phyloP scores from a whole-genome alignment of 768 basidiomycete species.

The Boletus barrowsii region DNA sequence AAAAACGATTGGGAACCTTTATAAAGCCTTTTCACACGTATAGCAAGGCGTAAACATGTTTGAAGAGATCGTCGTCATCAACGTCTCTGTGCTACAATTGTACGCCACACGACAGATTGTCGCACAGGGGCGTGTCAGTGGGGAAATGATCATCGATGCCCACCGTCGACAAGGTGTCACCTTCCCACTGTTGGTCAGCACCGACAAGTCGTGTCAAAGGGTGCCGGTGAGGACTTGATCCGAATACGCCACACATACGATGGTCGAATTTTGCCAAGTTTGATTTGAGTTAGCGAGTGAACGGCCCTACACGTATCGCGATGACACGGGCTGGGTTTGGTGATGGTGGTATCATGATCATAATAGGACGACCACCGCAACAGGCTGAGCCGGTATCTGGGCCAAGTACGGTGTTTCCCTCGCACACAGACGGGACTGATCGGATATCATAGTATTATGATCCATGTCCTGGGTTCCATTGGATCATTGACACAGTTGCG shows the following conservation, averaged over 20 bases:
- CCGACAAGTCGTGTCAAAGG: background rate
- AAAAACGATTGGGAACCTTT: background rate
- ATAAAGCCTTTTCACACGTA: background rate
- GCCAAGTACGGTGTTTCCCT: too few relatives aligned
- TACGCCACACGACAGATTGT: conserved; percentile 12
- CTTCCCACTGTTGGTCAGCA: too few relatives aligned
- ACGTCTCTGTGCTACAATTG: conserved; percentile 2
- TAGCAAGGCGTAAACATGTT: background rate
- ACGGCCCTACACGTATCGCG: too few relatives aligned
- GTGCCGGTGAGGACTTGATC: background rate
- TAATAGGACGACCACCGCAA: too few relatives aligned
- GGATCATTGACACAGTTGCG: too few relatives aligned
- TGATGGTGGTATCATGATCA: background rate
- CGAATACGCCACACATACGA: background rate
- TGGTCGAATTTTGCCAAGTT: background rate
- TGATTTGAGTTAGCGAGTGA: too few relatives aligned
- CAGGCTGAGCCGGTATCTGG: too few relatives aligned
- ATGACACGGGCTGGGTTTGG: background rate
- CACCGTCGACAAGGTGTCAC: background rate
- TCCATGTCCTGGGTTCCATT: too few relatives aligned
- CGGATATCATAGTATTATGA: background rate
- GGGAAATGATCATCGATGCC: background rate
- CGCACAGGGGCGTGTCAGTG: background rate
- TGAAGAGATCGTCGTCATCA: background rate
- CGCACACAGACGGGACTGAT: background rate